Base-by-base conservation (phyloP, 345 rosid species). In the Lepidium africanum region DNA sequence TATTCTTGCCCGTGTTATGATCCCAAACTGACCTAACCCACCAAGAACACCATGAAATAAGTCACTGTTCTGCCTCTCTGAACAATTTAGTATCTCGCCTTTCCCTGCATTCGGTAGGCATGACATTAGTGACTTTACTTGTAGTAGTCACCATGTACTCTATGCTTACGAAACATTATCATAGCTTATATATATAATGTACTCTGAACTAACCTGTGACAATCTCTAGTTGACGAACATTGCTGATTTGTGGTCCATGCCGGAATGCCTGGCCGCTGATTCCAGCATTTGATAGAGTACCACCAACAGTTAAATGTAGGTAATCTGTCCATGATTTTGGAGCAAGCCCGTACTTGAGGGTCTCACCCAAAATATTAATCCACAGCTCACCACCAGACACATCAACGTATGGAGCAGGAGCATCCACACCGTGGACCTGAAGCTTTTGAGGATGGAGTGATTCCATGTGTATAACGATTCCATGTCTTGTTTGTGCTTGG, bases 311-410 rank as follows among this genome's bases (percentile, higher is more conserved):
- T 46, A 94, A 87, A 77, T 87, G 86, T 69, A 94, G 81, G 80
- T 88, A 94, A 78, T 94, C 99, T 4, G 99, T 87, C 96, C 95
- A 94, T 16, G 99, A 91, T 64, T 83, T 86, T 30, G 99, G 99
- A 40, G 99, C 85, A 71, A 94, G 81, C 63, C 97, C 97, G 76
- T 82, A 77, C 76, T 78, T 83, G 65, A 87, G 76, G 76, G 84
- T 78, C 70, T 85, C 91, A 19, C 50, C 81, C 67, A 94, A 85
- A 76, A 94, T 84, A 78, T 94, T 86, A 72, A 88, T 87, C 99
- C 99, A 94, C 56, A 94, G 65, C 61, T 87, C 92, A 53, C 89
- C 95, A n/a, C 90, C 99, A 6, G 90, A 84, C 45, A 88, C 99
- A 55, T 91, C 97, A 15, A 86, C 90, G 42, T 78, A 82, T 1